Conservation (phyloP, 2,329 filamentous ascomycete species). For the Penicillium sp. region DNA sequence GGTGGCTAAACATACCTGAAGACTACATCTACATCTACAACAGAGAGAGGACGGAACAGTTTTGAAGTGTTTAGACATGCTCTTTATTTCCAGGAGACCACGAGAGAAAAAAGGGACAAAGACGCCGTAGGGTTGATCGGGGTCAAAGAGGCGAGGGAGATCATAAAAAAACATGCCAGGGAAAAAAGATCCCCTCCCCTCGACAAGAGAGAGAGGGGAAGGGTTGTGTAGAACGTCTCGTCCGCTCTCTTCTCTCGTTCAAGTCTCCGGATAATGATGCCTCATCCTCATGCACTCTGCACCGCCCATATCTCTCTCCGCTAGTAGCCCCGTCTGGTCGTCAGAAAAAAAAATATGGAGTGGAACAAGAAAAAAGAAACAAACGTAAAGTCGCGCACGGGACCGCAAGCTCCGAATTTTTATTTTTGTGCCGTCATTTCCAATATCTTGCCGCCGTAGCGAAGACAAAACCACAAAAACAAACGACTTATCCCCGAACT, state of each 20-base stretch:
- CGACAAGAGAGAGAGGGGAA: constrained; percentile 9
- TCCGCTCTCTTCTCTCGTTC: constrained; percentile 21
- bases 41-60: constrained; percentile 9
- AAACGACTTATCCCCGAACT: constrained; percentile 21
- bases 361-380: constrained; percentile 22
- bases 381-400: constrained; percentile 21
- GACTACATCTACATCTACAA: constrained; percentile 6
- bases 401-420: constrained; percentile 24
- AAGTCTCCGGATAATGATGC: constrained; percentile 16
- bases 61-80: constrained; percentile 25
- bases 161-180: constrained; percentile 17
- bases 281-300: constrained; percentile 20
- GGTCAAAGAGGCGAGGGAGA: constrained; percentile 23
- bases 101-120: constrained; percentile 23
- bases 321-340: constrained; percentile 25
- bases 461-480: constrained; percentile 17
- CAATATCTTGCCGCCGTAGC: constrained; percentile 12
- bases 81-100: constrained; percentile 27
- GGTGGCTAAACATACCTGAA: neutral
- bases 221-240: constrained; percentile 13
- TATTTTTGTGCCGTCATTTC: constrained; percentile 22
- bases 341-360: constrained; percentile 18
- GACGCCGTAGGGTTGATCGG: constrained; percentile 21
- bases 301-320: constrained; percentile 16
- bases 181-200: constrained; percentile 15